Evolutionary conservation across 2,329 filamentous ascomycete species (phyloP).

Genomic region (Pseudocercospora fuligena): DNA sequence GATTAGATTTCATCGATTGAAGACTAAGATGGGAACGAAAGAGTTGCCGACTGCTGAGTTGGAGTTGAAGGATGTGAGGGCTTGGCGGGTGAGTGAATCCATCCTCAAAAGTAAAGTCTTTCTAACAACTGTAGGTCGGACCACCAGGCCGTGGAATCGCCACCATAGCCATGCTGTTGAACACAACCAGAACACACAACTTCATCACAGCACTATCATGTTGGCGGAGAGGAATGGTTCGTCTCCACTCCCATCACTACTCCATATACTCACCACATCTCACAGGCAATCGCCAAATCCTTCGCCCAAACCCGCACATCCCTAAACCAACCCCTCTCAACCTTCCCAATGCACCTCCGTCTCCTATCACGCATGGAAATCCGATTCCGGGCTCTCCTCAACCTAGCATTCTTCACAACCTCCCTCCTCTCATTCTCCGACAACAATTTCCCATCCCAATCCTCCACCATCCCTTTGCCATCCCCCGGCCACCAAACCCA

Average conservation of each 20-base stretch:
- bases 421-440: constrained; percentile 28
- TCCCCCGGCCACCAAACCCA: constrained; percentile 18
- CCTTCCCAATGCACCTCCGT: constrained; percentile 26
- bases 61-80: constrained; percentile 50
- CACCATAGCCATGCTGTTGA: constrained; percentile 56
- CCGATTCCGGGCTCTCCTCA: constrained; percentile 20
- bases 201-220: constrained; percentile 25
- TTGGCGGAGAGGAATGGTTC: constrained; percentile 26
- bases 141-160: constrained; percentile 24
- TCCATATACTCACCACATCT: neutral
- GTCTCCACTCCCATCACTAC: neutral
- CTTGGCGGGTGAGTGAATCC: constrained; percentile 49
- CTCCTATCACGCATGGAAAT: constrained; percentile 23
- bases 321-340: constrained; percentile 20
- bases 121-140: constrained; percentile 55
- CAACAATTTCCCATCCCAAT: constrained; percentile 15
- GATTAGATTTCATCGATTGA: constrained; percentile 69
- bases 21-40: constrained; percentile 73
- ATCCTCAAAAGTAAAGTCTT: too few species aligned
- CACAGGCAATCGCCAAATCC: constrained; percentile 22
- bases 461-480: constrained; percentile 10
- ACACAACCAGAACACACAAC: constrained; percentile 64
- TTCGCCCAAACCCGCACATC: constrained; percentile 24
- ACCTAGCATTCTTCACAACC: constrained; percentile 29
- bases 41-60: constrained; percentile 74